These are phyloP conservation scores for Chaetomiaceae sp. DNA, from an alignment of 2,329 filamentous ascomycete species.

Conservation along the genomic window DNA sequence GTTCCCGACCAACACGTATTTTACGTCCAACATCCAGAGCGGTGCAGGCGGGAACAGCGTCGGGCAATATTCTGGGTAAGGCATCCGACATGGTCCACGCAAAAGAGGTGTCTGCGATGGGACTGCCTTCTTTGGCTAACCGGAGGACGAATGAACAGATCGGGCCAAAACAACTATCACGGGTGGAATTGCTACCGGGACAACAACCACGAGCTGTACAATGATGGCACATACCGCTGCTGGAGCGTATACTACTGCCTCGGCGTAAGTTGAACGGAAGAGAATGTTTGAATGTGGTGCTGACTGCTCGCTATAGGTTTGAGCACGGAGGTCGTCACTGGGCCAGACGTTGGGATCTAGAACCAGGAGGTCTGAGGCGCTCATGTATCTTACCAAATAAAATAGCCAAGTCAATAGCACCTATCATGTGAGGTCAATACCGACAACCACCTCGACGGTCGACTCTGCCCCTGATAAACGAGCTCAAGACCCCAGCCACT, in stretches of 20 bases:
- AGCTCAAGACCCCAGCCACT: too few species aligned
- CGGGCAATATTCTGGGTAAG: neutral
- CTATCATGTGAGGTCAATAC: too few species aligned
- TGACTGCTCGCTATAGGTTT: neutral
- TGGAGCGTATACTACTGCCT: constrained; percentile 3
- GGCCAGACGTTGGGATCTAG: too few species aligned
- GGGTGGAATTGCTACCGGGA: constrained; percentile 2
- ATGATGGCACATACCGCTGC: neutral
- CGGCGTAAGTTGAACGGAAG: neutral
- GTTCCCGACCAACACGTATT: constrained; percentile 3
- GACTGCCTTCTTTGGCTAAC: neutral
- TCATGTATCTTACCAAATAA: too few species aligned
- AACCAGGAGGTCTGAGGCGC: too few species aligned
- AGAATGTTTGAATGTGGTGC: neutral
- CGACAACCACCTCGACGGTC: too few species aligned
- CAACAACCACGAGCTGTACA: neutral
- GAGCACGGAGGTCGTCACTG: too few species aligned
- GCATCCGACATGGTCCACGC: too few species aligned
- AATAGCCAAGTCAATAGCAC: too few species aligned
- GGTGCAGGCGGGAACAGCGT: neutral
- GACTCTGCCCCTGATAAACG: too few species aligned
- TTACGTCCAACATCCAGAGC: neutral
- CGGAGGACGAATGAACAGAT: neutral
- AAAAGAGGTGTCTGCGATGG: too few species aligned
- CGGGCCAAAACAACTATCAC: neutral